Evolutionary conservation across 2,329 filamentous ascomycete genomes (phyloP).

Genomic region (Simplicillium sp.): DNA sequence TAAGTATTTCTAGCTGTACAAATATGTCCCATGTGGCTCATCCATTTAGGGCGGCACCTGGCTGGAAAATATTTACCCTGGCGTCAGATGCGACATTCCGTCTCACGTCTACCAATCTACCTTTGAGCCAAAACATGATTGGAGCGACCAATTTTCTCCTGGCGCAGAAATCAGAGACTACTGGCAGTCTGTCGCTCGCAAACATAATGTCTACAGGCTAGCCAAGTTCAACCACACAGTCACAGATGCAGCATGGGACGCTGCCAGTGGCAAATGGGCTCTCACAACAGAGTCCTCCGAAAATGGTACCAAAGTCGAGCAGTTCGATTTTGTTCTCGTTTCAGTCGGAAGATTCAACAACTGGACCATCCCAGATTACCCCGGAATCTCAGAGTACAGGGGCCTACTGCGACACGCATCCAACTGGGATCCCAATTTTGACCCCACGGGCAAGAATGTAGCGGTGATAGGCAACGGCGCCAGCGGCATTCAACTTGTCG

Average conservation of each 20-base stretch:
- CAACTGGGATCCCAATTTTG: slow-evolving; percentile 44
- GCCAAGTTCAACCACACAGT: slow-evolving; percentile 48
- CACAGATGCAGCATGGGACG: slow-evolving; percentile 45
- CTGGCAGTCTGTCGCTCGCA: slow-evolving; percentile 51
- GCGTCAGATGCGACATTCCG: slow-evolving; percentile 59
- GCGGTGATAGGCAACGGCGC: slow-evolving; percentile 42
- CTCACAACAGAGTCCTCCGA: slow-evolving; percentile 2
- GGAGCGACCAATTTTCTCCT: slow-evolving; percentile 59
- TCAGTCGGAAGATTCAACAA: slow-evolving; percentile 58
- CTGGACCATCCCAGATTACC: slow-evolving; percentile 54
- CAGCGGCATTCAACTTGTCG: slow-evolving; percentile 43
- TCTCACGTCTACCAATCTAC: slow-evolving; percentile 62
- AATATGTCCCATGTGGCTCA: too few species aligned
- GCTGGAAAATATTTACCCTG: slow-evolving; percentile 51
- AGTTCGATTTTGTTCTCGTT: slow-evolving; percentile 51
- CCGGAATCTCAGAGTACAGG: slow-evolving; percentile 44
- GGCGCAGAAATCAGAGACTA: slow-evolving; percentile 60
- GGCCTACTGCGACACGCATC: slow-evolving; percentile 51
- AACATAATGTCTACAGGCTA: slow-evolving; percentile 54
- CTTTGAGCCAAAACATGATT: slow-evolving; percentile 58
- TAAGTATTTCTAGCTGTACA: slow-evolving; percentile 16
- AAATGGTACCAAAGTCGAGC: slow-evolving; percentile 32
- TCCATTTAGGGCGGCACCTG: slow-evolving; percentile 36
- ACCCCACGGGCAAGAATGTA: slow-evolving; percentile 38
- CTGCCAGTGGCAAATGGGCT: slow-evolving; percentile 40